Evolutionary conservation across 1,284 basidiomycete species (phyloP).

Genomic region (Ceratobasidium sp.): DNA sequence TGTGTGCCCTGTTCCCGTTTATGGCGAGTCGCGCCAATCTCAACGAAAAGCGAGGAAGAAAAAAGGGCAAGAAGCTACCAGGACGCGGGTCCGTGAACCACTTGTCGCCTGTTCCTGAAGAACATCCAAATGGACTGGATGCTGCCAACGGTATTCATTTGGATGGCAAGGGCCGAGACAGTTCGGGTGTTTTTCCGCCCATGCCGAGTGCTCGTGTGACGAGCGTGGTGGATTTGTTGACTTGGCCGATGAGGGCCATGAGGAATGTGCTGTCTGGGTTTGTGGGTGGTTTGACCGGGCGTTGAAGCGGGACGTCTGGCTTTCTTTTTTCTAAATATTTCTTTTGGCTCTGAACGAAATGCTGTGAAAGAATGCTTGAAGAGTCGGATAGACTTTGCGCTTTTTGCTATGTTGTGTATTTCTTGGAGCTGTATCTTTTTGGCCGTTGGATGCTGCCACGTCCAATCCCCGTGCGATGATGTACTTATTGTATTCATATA

Average conservation of each 20-base stretch:
- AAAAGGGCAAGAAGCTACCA: not conserved
- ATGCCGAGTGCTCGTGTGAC: not conserved
- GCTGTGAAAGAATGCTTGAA: no score
- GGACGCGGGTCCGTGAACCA: not conserved
- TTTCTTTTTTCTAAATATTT: not conserved
- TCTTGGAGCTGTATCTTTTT: slow-evolving; percentile 21
- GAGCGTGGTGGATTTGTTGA: not conserved
- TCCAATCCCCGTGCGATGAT: not conserved
- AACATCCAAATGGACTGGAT: not conserved
- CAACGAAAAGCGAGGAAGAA: not conserved
- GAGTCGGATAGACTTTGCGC: not conserved
- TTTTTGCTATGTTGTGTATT: not conserved
- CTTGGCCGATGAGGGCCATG: slow-evolving; percentile 23
- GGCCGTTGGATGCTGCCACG: not conserved
- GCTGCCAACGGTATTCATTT: not conserved
- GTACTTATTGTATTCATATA: no score
- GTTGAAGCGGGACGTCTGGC: not conserved
- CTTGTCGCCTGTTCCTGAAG: slow-evolving; percentile 21
- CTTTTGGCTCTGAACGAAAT: no score
- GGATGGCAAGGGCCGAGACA: not conserved
- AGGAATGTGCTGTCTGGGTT: not conserved
- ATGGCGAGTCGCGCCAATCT: not conserved
- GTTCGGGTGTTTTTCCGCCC: not conserved
- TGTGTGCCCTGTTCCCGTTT: slow-evolving; percentile 32
- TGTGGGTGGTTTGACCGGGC: not conserved